These are phyloP conservation scores for Pirum gemmata DNA, from an alignment of 78 protist species.

Conservation along the genomic window DNA sequence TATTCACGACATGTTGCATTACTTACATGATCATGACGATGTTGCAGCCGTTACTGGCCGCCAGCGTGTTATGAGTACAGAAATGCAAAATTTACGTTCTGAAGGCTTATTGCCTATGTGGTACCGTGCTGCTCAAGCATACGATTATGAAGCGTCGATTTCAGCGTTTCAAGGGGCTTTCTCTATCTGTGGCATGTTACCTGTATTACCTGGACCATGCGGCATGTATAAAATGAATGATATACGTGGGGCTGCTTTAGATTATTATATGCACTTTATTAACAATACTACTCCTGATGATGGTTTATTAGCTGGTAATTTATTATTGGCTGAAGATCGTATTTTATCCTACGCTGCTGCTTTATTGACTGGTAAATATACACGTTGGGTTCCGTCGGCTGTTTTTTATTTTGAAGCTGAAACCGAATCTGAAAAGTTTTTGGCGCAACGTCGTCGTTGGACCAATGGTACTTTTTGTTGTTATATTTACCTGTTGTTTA, in stretches of 20 bases:
- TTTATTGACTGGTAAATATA: conserved; percentile 13
- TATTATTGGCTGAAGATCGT: conserved; percentile 37
- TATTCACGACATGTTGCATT: not conserved
- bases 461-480: conserved; percentile 25
- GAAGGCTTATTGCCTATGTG: not conserved
- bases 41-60: conserved; percentile 24
- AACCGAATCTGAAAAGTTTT: not conserved
- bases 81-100: not conserved
- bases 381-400: not conserved
- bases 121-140: conserved; percentile 28
- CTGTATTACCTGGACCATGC: conserved; percentile 45
- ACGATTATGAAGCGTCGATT: too few relatives aligned
- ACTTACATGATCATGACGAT: not conserved
- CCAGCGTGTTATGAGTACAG: conserved; percentile 38
- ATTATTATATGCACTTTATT: conserved; percentile 13
- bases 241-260: not conserved
- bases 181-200: conserved; percentile 28
- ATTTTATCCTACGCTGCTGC: conserved; percentile 34
- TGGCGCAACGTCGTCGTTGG: conserved; percentile 36
- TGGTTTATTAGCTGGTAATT: conserved; percentile 26
- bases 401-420: conserved; percentile 35
- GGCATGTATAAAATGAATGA: conserved; percentile 28
- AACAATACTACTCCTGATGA: not conserved
- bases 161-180: too few relatives aligned
- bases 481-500: conserved; percentile 1